Evolutionary conservation across 768 basidiomycete genomes (phyloP).

Genomic region (Symmetrospora coprosmae): DNA sequence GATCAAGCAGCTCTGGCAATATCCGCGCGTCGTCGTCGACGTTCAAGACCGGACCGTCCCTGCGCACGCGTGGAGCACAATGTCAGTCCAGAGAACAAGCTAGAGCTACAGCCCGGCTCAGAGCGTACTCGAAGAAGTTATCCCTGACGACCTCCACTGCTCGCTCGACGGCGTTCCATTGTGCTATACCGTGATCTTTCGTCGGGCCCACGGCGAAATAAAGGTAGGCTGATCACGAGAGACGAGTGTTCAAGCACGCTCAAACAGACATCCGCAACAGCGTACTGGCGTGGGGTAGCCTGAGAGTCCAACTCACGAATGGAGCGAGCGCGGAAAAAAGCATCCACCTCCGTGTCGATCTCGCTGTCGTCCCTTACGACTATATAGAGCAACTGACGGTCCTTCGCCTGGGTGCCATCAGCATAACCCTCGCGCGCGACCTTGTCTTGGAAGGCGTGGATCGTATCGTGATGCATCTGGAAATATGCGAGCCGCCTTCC

Average conservation of each 20-base stretch:
- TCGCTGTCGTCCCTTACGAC: background rate
- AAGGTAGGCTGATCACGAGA: background rate
- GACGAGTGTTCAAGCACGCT: background rate
- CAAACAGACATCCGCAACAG: too few species aligned
- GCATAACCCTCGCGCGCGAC: background rate
- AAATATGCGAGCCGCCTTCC: background rate
- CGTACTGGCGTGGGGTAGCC: background rate
- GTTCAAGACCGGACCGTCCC: background rate
- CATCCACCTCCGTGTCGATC: background rate
- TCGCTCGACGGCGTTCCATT: slow-evolving; percentile 6
- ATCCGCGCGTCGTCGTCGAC: background rate
- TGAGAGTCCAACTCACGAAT: background rate
- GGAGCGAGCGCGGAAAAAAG: background rate
- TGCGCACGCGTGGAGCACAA: background rate
- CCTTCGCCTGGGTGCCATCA: background rate
- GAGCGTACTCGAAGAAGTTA: background rate
- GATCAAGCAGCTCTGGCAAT: slow-evolving; percentile 2
- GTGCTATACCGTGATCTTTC: background rate
- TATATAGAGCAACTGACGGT: background rate
- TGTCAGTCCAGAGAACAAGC: background rate
- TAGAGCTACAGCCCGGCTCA: background rate
- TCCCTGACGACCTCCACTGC: slow-evolving; percentile 5
- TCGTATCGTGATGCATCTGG: background rate
- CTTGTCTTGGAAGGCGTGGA: background rate
- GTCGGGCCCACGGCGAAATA: slow-evolving; percentile 1